phyloP scores from a whole-genome alignment of 306 rosid species.

The Cucurbita pepo region DNA sequence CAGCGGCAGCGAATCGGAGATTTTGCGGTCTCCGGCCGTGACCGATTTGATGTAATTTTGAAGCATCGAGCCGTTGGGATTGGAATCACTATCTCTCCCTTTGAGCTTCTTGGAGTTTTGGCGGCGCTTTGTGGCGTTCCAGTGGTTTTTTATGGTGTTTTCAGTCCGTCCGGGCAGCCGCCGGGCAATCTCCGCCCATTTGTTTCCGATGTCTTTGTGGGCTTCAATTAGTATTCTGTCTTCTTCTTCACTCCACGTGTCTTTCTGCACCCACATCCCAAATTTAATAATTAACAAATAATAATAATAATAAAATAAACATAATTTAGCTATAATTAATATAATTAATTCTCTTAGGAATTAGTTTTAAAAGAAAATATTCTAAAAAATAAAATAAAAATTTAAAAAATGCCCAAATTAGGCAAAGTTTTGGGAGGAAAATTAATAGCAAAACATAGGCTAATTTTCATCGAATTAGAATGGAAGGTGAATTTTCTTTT shows the following conservation, averaged over 20 bases:
- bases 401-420: background rate
- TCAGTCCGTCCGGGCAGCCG: conserved; percentile 43
- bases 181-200: conserved; percentile 68
- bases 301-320: no score
- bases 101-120: conserved; percentile 21
- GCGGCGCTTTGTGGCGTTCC: conserved; percentile 59
- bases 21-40: background rate
- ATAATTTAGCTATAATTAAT: no score
- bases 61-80: conserved; percentile 11
- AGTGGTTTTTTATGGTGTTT: conserved; percentile 64
- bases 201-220: conserved; percentile 44
- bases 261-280: conserved; percentile 34
- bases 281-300: no score
- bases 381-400: no score
- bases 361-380: no score
- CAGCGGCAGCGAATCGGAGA: background rate
- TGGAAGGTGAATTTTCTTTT: background rate
- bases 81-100: background rate
- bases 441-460: background rate
- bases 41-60: conserved; percentile 37
- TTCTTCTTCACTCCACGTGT: conserved; percentile 57
- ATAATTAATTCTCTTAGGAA: no score
- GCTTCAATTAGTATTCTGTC: conserved; percentile 42
- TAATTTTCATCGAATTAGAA: background rate
- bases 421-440: background rate